Evolutionary conservation across 2,329 filamentous ascomycete genomes (phyloP).

Genomic region (Colletotrichum navitas): DNA sequence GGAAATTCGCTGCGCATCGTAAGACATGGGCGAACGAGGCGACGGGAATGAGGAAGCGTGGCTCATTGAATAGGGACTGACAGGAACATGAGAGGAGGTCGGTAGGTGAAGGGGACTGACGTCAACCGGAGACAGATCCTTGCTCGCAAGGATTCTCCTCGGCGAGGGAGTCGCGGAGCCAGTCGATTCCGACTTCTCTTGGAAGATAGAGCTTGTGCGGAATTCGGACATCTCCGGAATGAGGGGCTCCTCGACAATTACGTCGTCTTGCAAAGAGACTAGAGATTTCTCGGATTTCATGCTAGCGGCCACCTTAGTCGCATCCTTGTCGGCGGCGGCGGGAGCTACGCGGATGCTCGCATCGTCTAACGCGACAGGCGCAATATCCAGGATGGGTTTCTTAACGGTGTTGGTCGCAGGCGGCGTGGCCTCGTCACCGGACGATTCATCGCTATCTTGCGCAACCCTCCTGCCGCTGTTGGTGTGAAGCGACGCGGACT

Average conservation of each 20-base stretch:
- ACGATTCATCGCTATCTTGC: slow-evolving; percentile 22
- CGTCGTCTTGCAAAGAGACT: slow-evolving; percentile 65
- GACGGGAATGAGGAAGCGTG: slow-evolving; percentile 77
- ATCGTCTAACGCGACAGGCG: slow-evolving; percentile 3
- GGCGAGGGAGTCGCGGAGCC: slow-evolving; percentile 62
- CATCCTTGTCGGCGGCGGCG: slow-evolving; percentile 63
- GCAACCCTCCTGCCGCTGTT: slow-evolving; percentile 11
- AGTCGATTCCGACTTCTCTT: slow-evolving; percentile 51
- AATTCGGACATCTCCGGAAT: slow-evolving; percentile 52
- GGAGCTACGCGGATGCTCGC: slow-evolving; percentile 48
- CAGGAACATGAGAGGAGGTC: slow-evolving; percentile 60
- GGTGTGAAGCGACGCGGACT: slow-evolving; percentile 44
- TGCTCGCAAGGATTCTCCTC: slow-evolving; percentile 54
- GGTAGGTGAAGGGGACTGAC: slow-evolving; percentile 61
- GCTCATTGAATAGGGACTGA: slow-evolving; percentile 75
- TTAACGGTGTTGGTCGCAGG: slow-evolving; percentile 46
- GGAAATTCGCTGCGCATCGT: slow-evolving; percentile 79
- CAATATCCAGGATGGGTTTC: slow-evolving; percentile 45
- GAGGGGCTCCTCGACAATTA: slow-evolving; percentile 62
- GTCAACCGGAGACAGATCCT: slow-evolving; percentile 65
- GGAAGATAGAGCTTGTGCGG: slow-evolving; percentile 53
- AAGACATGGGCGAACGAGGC: slow-evolving; percentile 75
- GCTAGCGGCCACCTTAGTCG: slow-evolving; percentile 51
- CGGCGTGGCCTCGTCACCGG: slow-evolving; percentile 51
- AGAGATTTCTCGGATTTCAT: slow-evolving; percentile 63